A percentile compares a stretch with the other conserved stretches of the same genome.
phyloP scores from a whole-genome alignment of 371 early-diverging fungal species.

The Mortierella sp. region DNA sequence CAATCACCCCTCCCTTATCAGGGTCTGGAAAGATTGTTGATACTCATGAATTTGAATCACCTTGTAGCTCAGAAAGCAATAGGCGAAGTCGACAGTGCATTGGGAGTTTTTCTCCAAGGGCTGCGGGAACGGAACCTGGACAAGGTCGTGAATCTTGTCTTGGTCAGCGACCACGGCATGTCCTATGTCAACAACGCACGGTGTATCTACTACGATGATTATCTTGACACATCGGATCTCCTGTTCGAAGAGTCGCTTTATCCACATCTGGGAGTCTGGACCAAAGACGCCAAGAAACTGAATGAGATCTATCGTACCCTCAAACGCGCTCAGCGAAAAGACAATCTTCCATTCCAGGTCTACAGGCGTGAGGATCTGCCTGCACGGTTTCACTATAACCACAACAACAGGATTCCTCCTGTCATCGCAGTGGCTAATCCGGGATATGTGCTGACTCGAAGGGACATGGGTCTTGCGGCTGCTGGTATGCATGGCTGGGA shows the following conservation, averaged over 20 bases:
- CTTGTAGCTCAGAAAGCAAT: conserved; percentile 61
- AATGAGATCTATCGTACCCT: conserved; percentile 53
- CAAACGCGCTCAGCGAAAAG: conserved; percentile 46
- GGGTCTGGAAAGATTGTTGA: too few relatives aligned
- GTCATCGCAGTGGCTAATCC: conserved; percentile 78
- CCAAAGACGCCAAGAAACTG: conserved; percentile 30
- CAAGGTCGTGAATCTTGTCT: conserved; percentile 77
- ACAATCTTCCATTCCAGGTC: conserved; percentile 67
- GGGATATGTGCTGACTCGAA: conserved; percentile 59
- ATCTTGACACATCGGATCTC: conserved; percentile 60
- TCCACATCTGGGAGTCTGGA: conserved; percentile 39
- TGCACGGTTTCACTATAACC: conserved; percentile 65
- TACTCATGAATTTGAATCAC: background rate
- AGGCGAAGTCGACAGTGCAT: conserved; percentile 68
- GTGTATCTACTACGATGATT: conserved; percentile 84
- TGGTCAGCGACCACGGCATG: conserved; percentile 97
- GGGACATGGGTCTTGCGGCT: conserved; percentile 47
- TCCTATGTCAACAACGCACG: conserved; percentile 58
- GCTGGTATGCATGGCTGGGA: conserved; percentile 92
- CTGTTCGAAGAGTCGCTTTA: conserved; percentile 49
- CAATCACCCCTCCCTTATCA: too few relatives aligned
- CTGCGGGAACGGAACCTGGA: conserved; percentile 69
- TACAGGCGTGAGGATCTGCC: conserved; percentile 77
- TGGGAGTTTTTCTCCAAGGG: conserved; percentile 69
- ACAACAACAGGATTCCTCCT: conserved; percentile 76